Conservation (phyloP, 768 basidiomycete genomes). For the Lepiota brunneoincarnata region DNA sequence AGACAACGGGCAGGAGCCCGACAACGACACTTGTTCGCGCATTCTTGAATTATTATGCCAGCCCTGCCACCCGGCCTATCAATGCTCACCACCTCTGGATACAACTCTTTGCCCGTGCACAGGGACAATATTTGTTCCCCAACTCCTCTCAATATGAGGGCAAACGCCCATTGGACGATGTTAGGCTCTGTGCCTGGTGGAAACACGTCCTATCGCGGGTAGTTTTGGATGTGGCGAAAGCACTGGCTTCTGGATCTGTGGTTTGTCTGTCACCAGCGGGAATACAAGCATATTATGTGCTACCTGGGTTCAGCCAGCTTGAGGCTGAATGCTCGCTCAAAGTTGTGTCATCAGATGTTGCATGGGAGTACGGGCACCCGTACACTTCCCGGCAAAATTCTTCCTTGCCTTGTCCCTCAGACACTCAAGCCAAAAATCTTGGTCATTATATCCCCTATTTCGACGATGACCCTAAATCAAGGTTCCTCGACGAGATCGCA, state of each 20-base stretch:
- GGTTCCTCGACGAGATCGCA: constrained; percentile 91
- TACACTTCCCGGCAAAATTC: constrained; percentile 58
- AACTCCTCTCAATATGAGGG: constrained; percentile 69
- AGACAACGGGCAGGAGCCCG: constrained; percentile 60
- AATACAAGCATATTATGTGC: constrained; percentile 48
- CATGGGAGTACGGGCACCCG: constrained; percentile 82
- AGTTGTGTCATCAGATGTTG: constrained; percentile 24
- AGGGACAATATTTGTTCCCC: constrained; percentile 91
- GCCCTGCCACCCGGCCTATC: constrained; percentile 61
- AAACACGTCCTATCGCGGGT: constrained; percentile 66
- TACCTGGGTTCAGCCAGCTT: constrained; percentile 66
- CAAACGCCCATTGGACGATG: constrained; percentile 76
- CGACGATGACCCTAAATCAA: constrained; percentile 95
- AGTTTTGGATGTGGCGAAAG: constrained; percentile 34
- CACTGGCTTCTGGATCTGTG: neutral
- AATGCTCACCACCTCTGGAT: constrained; percentile 63
- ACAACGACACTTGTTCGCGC: constrained; percentile 67
- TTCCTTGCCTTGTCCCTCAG: constrained; percentile 40
- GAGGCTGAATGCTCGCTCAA: constrained; percentile 66
- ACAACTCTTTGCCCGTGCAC: constrained; percentile 88
- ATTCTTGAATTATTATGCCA: constrained; percentile 62
- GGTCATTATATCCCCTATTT: constrained; percentile 85
- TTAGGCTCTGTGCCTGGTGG: constrained; percentile 92
- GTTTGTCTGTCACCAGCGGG: neutral
- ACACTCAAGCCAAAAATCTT: constrained; percentile 39